Base-by-base conservation (phyloP, 2,329 filamentous ascomycete genomes). In the Claviceps fusiformis region DNA sequence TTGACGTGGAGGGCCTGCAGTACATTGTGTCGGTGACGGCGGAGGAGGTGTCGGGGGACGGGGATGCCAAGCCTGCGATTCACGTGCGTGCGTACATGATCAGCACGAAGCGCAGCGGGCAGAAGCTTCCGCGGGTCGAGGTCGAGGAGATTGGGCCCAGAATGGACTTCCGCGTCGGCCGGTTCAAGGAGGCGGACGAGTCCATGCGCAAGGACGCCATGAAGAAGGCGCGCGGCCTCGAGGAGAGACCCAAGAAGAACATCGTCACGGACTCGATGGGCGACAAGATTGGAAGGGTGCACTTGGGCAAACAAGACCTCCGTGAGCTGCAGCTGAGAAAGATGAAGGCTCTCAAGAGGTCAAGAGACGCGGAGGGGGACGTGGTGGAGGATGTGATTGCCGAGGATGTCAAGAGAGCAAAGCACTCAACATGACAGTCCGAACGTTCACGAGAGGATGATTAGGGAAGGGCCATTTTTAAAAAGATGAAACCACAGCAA, bases 301-400 rank as follows among this genome's bases (percentile, higher is more conserved):
- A 98, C 70, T 72, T 95, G 57, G 89, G 87, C 65, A 89, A 86
- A 75, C 90, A 96, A 73, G 90, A 98, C 73, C 79, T 98, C 57
- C 78, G 77, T 66, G 81, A 86, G 63, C 71, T 98, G 71, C 93
- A 98, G 77, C 95, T 91, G 54, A 85, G 93, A 67, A 98, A 98
- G 82, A 97, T 98, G 91, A 98, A 98, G 83, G 93, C 91, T 62
- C 72, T 98, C 62, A 98, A 97, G 81, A 80, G 93, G 61, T 83
- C 79, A 60, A 81, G 89, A 54, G 83, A 83, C 59, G 81, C 79
- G 53, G 75, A 73, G 4, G 74, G 64, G 17, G 73, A 74, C 57
- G 70, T 77, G 53, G 76, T 72, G 56, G 75, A 74, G 61, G 72
- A 75, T 56, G 70, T 62, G 9, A 59, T 63, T 19, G 65, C 64